Conservation (phyloP, 2,329 filamentous ascomycete genomes). For the Fusarium citri region DNA sequence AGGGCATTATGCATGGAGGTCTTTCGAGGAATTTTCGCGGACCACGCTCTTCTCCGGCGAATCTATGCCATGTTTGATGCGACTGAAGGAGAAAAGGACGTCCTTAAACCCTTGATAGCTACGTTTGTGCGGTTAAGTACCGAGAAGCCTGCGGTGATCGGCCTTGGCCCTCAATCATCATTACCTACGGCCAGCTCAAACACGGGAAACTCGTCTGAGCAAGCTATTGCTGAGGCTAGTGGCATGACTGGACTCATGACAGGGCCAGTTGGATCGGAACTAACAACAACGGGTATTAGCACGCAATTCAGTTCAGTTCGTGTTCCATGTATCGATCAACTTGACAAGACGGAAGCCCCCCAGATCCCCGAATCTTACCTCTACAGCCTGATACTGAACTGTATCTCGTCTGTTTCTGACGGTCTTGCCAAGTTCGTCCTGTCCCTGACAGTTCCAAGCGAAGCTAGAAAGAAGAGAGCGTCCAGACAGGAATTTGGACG, state of each 20-base stretch:
- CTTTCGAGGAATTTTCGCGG: constrained; percentile 85
- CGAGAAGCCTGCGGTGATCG: constrained; percentile 90
- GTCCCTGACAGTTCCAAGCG: constrained; percentile 86
- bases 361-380: constrained; percentile 90
- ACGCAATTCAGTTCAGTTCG: constrained; percentile 90
- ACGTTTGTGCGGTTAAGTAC: constrained; percentile 93
- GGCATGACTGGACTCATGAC: constrained; percentile 90
- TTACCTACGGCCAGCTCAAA: constrained; percentile 72
- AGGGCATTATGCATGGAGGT: constrained; percentile 91
- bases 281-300: constrained; percentile 82
- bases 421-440: constrained; percentile 93
- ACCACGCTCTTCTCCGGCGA: constrained; percentile 79
- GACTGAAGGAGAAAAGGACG: constrained; percentile 75
- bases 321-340: constrained; percentile 89
- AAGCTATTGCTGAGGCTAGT: constrained; percentile 89
- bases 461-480: constrained; percentile 65
- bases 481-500: constrained; percentile 58
- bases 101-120: constrained; percentile 85
- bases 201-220: constrained; percentile 74
- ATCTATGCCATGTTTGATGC: constrained; percentile 86
- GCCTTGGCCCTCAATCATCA: constrained; percentile 88
- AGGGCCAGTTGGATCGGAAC: constrained; percentile 73
- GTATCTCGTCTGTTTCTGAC: constrained; percentile 90
- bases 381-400: constrained; percentile 88
- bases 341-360: constrained; percentile 91